Evolutionary conservation across 1,284 basidiomycete genomes (phyloP), one percentile per base, ranked within the genome.

Genomic region (Neolentinus lepideus): DNA sequence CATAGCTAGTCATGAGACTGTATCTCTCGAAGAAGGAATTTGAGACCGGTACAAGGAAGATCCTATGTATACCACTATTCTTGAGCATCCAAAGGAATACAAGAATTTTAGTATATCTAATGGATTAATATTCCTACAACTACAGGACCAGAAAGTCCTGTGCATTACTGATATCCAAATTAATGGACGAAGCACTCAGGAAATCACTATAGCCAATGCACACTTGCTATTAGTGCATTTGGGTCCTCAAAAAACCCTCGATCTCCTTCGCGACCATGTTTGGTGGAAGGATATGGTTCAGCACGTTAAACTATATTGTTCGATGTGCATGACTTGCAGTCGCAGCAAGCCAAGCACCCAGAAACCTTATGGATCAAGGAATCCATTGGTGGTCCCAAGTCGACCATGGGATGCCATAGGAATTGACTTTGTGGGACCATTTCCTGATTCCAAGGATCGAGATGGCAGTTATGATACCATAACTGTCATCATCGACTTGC

Each of bases 371-470:
- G 69, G 74, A 1, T 51, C 70, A 2, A 58, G 74, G 2, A 66
- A 71, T 22, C 64, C 68, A 0, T 56, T 75, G 0, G 14, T 54
- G 0, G 58, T 75, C 1, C 73, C 73, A 0, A 48, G 27, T 0
- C 29, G 57, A 6, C 71, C 72, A 8, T 76, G 73, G 72, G 63
- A 73, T 47, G 54, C 62, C 0, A 69, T 78, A 1, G 69, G 70
- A 0, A 69, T 79, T 10, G 75, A 79, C 53, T 77, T 78, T 54
- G 67, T 79, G 0, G 73, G 75, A 2, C 73, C 71, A 0, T 57
- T 79, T 0, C 75, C 71, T 0, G 53, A 60, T 3, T 71, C 69
- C 0, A 54, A 55, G 2, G 67, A 68, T 54, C 25, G 66, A 2
- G 57, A 73, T 53, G 65, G 69, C 0, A 59, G 61, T 0, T 76